Conservation (phyloP, 1,284 basidiomycete genomes). For the Cryptococcus neoformans region DNA sequence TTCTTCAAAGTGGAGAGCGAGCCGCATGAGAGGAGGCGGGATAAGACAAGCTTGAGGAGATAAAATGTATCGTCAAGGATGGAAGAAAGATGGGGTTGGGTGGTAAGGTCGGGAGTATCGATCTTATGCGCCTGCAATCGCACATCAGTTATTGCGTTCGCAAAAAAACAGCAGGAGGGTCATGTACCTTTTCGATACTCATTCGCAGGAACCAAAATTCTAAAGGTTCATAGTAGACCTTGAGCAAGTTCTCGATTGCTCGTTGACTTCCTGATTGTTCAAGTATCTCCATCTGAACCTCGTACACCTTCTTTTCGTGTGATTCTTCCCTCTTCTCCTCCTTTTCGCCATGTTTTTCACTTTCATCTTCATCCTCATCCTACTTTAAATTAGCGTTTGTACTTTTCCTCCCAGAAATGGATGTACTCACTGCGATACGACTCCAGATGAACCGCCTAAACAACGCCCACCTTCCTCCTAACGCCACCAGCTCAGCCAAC, state of each 20-base stretch:
- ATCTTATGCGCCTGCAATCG: slow-evolving; percentile 51
- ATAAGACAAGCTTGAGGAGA: slow-evolving; percentile 77
- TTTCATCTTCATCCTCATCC: slow-evolving; percentile 20
- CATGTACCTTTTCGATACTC: slow-evolving; percentile 74
- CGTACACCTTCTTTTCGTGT: neutral
- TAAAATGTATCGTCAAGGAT: slow-evolving; percentile 93
- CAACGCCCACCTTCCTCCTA: slow-evolving; percentile 87
- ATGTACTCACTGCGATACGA: slow-evolving; percentile 57
- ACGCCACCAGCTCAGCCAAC: slow-evolving; percentile 78
- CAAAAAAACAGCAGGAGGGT: neutral
- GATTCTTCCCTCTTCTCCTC: slow-evolving; percentile 23
- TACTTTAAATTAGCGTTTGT: neutral
- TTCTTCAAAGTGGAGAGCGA: slow-evolving; percentile 59
- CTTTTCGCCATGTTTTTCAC: slow-evolving; percentile 19
- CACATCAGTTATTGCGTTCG: neutral
- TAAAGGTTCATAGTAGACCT: slow-evolving; percentile 77
- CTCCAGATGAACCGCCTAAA: slow-evolving; percentile 84
- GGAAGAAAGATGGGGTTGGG: slow-evolving; percentile 57
- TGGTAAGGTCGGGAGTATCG: slow-evolving; percentile 63
- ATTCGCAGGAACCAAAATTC: slow-evolving; percentile 91
- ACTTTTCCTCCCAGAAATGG: neutral
- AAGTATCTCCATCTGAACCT: slow-evolving; percentile 49
- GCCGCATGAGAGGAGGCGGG: slow-evolving; percentile 70
- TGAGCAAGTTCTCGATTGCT: slow-evolving; percentile 67
- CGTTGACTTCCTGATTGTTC: slow-evolving; percentile 53